Evolutionary conservation across 108 stramenopile genomes (phyloP), one percentile per base, ranked within the genome.

Genomic region (Cyclotella choctawhatcheeana): DNA sequence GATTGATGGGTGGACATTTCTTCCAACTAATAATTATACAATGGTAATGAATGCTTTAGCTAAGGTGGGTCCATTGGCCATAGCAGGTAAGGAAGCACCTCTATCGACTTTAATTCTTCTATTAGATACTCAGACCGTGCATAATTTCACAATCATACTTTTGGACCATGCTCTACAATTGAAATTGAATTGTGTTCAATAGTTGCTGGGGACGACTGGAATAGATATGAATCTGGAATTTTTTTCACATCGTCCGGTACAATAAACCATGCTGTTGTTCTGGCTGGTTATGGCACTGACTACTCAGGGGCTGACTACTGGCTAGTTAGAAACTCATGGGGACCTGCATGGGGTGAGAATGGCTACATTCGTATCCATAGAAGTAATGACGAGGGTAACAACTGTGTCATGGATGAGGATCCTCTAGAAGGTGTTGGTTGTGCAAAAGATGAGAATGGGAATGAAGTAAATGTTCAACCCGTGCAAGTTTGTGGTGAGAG

Each of bases 251-350:
- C 88, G 73, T 58, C 56, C 66, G 25, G 53, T 22, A 61, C 48
- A 40, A 64, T 97, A 25, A 85, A 97, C 69, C 96, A 97, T 67
- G 89, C 85, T 51, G 94, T 97, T 18, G 81, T 90, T 10, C 71
- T 95, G 22, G 88, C 92, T 33, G 94, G 96, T 18, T 97, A 97
- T 67, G 94, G 92, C 32, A 79, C 69, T 5, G 91, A 95, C 37
- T 66, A 81, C 20, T 87, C 89, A 1, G 87, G 84, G 0, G 77
- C 88, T 30, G 80, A 86, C 44, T 96, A 88, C 73, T 96, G 89
- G 86, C 60, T 91, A 53, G 66, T 95, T 33, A 65, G 92, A 10
- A 97, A 97, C 69, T 83, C 81, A n/a, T 97, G 94, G 94, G 77
- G 88, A 7, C 76, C 84, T 20, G 44, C 53, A n/a, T 97, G 90